phyloP scores from a whole-genome alignment of 805 yeast species.

The Lachancea nothofagi region DNA sequence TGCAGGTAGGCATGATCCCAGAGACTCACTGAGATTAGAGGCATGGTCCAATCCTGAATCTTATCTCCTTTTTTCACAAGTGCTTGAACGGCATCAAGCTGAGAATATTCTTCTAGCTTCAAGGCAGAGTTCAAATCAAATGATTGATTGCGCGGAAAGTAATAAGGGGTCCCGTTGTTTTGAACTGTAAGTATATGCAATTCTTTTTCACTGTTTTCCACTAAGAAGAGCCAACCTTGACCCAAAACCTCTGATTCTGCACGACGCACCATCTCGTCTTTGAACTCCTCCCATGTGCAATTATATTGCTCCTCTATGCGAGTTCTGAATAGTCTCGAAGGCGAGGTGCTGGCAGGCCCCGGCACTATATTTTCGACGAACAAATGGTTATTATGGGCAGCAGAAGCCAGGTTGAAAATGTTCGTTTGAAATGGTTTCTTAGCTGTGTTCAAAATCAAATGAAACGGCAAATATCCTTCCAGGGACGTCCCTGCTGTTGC shows the following conservation, averaged over 20 bases:
- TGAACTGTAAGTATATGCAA: constrained; percentile 50
- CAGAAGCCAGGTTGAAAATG: constrained; percentile 81
- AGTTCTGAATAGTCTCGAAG: constrained; percentile 34
- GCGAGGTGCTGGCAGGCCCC: constrained; percentile 20
- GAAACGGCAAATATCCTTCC: constrained; percentile 72
- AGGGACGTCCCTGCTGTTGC: constrained; percentile 72
- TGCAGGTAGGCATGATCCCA: constrained; percentile 87
- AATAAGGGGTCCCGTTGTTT: constrained; percentile 76
- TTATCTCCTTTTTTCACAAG: constrained; percentile 32
- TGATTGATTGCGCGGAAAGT: constrained; percentile 60
- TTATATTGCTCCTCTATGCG: constrained; percentile 34
- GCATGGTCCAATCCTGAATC: constrained; percentile 55
- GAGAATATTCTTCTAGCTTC: constrained; percentile 47
- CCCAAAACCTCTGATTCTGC: constrained; percentile 43
- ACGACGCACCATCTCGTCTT: constrained; percentile 42
- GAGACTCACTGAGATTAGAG: constrained; percentile 64
- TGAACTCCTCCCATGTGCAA: constrained; percentile 43
- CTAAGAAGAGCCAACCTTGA: constrained; percentile 75
- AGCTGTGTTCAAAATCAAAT: constrained; percentile 61
- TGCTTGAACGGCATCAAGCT: constrained; percentile 39
- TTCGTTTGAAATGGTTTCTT: constrained; percentile 59
- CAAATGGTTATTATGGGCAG: constrained; percentile 86
- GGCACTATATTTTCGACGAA: constrained; percentile 56
- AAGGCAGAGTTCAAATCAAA: constrained; percentile 74
- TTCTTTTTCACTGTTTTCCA: constrained; percentile 58